A percentile compares a stretch with the other conserved stretches of the same genome.
phyloP scores from a whole-genome alignment of 2,329 filamentous ascomycete genomes.

The Neurospora crassa region DNA sequence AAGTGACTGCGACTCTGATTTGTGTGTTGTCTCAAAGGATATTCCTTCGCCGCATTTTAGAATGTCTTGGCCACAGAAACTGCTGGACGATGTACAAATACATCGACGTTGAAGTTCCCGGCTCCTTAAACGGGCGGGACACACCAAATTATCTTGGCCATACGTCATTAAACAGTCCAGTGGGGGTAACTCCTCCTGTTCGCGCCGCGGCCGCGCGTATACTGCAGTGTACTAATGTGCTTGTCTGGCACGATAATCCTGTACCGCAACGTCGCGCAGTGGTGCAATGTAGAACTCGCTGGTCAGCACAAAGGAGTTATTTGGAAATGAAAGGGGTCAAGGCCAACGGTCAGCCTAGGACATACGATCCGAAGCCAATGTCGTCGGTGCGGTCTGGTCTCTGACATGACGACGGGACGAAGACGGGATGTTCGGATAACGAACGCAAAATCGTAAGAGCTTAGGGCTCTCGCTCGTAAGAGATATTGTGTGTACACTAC shows the following conservation, averaged over 20 bases:
- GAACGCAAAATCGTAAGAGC: too few relatives aligned
- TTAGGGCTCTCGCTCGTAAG: too few relatives aligned
- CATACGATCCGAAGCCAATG: background rate
- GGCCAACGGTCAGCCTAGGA: background rate
- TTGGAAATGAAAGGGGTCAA: background rate
- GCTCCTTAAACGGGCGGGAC: background rate
- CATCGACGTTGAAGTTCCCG: background rate
- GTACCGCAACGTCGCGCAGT: too few relatives aligned
- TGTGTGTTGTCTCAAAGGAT: background rate
- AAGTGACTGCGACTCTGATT: background rate
- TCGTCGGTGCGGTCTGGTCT: background rate
- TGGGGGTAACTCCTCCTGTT: background rate
- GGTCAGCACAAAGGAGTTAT: background rate
- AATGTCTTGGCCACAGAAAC: background rate
- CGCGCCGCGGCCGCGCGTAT: background rate
- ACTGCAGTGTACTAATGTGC: background rate
- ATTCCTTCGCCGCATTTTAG: background rate
- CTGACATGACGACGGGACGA: too few relatives aligned
- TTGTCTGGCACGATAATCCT: too few relatives aligned
- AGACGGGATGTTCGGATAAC: background rate
- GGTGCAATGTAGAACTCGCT: background rate
- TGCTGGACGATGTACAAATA: background rate
- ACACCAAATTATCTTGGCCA: background rate
- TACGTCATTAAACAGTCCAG: background rate
- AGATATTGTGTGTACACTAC: too few relatives aligned